Conservation (phyloP, 73 alveolate genomes). For the Paramecium tetraurelia region DNA sequence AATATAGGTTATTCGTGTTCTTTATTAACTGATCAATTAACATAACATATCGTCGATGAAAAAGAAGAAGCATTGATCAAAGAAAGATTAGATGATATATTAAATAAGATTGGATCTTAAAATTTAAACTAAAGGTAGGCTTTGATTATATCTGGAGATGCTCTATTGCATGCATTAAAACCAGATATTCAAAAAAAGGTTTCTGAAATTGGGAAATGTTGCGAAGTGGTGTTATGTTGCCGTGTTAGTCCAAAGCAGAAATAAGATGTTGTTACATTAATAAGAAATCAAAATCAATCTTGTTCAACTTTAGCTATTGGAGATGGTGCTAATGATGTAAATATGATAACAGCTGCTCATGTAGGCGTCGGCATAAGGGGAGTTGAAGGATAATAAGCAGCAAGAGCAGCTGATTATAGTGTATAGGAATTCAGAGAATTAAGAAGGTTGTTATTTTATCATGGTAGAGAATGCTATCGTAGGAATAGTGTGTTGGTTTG, state of each 20-base stretch:
- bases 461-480: constrained; percentile 94
- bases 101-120: constrained; percentile 45
- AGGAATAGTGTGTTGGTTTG: constrained; percentile 81
- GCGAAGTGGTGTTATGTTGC: constrained; percentile 75
- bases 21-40: constrained; percentile 80
- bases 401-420: constrained; percentile 91
- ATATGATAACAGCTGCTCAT: constrained; percentile 95
- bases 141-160: constrained; percentile 55
- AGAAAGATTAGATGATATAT: constrained; percentile 70
- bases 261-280: constrained; percentile 72
- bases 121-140: not conserved
- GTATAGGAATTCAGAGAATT: constrained; percentile 82
- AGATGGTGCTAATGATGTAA: constrained; percentile 97
- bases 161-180: constrained; percentile 49
- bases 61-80: constrained; percentile 67
- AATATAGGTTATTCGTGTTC: constrained; percentile 90
- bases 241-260: constrained; percentile 84
- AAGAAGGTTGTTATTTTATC: constrained; percentile 85
- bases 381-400: constrained; percentile 93
- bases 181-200: constrained; percentile 50
- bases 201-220: constrained; percentile 65
- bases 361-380: constrained; percentile 96
- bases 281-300: constrained; percentile 66
- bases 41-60: constrained; percentile 69
- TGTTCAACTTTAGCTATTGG: constrained; percentile 92